Evolutionary conservation across 306 rosid species (phyloP).

Genomic region (Vicia faba): DNA sequence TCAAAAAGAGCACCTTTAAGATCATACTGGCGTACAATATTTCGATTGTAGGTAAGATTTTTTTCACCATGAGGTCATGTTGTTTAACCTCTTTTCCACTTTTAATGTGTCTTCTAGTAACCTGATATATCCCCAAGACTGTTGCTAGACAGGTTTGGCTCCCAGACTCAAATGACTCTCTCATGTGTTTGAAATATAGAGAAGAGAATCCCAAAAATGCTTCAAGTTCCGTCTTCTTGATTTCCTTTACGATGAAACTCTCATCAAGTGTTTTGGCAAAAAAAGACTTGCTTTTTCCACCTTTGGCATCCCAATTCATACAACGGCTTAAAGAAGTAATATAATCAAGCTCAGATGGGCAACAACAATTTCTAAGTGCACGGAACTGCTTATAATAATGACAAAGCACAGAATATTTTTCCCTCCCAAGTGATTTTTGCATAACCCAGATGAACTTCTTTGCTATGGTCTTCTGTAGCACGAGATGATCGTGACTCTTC

Average conservation of each 20-base stretch:
- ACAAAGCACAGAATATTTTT: slow-evolving; percentile 77
- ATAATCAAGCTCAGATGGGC: no score
- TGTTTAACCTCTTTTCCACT: no score
- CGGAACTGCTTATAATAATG: slow-evolving; percentile 80
- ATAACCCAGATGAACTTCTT: slow-evolving; percentile 60
- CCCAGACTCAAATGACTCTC: no score
- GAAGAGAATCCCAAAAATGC: slow-evolving; percentile 88
- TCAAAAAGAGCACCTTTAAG: slow-evolving; percentile 96
- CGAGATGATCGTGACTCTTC: slow-evolving; percentile 69
- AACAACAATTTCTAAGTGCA: slow-evolving; percentile 74
- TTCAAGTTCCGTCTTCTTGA: slow-evolving; percentile 89
- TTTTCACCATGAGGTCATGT: slow-evolving; percentile 96
- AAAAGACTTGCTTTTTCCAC: slow-evolving; percentile 94
- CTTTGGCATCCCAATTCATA: slow-evolving; percentile 91
- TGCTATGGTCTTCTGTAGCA: slow-evolving; percentile 59
- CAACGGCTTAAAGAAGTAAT: slow-evolving; percentile 96
- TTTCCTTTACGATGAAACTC: slow-evolving; percentile 92
- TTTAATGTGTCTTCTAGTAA: no score
- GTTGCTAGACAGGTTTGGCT: no score
- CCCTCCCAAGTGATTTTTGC: slow-evolving; percentile 80
- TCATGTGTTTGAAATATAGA: no score
- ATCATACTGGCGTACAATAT: slow-evolving; percentile 84
- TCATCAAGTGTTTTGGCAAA: slow-evolving; percentile 96
- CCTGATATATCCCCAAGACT: no score
- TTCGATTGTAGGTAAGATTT: slow-evolving; percentile 79